A percentile compares a stretch with the other conserved stretches of the same genome.
phyloP scores from a whole-genome alignment of 257 asterid species.

The Plantago ovata region DNA sequence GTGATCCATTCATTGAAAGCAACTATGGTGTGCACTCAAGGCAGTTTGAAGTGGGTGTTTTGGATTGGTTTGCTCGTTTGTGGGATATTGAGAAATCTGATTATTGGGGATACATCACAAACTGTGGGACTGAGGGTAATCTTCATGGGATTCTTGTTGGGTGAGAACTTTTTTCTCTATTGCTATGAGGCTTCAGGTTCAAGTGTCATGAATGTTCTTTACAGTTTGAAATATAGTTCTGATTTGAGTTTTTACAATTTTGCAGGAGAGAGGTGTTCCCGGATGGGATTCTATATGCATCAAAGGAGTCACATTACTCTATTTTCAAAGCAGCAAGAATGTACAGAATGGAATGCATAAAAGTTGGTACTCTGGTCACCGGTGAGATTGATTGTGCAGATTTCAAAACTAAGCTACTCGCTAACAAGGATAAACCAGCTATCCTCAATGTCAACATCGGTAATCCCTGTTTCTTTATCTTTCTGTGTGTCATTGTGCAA shows the following conservation, averaged over 20 bases:
- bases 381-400: slow-evolving; percentile 92
- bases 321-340: slow-evolving; percentile 95
- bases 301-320: slow-evolving; percentile 92
- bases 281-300: slow-evolving; percentile 87
- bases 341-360: slow-evolving; percentile 94
- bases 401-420: slow-evolving; percentile 59
- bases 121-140: slow-evolving; percentile 98
- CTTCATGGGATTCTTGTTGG: slow-evolving; percentile 95
- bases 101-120: slow-evolving; percentile 94
- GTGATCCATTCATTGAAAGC: slow-evolving; percentile 96
- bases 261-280: slow-evolving; percentile 96
- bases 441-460: slow-evolving; percentile 92
- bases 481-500: slow-evolving; percentile 10
- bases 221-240: slow-evolving; percentile 13
- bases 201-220: not conserved
- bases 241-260: slow-evolving; percentile 20
- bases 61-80: slow-evolving; percentile 92
- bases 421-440: slow-evolving; percentile 82
- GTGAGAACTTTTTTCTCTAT: slow-evolving; percentile 33
- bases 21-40: slow-evolving; percentile 96
- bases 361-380: slow-evolving; percentile 70
- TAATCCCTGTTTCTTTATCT: slow-evolving; percentile 22
- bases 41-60: slow-evolving; percentile 92
- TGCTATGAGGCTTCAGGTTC: slow-evolving; percentile 12
- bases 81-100: slow-evolving; percentile 90